Percentiles rank a stretch among this genome's conserved stretches.
Conservation (phyloP, 2,329 filamentous ascomycete species). For the Trichoderma koningiopsis region DNA sequence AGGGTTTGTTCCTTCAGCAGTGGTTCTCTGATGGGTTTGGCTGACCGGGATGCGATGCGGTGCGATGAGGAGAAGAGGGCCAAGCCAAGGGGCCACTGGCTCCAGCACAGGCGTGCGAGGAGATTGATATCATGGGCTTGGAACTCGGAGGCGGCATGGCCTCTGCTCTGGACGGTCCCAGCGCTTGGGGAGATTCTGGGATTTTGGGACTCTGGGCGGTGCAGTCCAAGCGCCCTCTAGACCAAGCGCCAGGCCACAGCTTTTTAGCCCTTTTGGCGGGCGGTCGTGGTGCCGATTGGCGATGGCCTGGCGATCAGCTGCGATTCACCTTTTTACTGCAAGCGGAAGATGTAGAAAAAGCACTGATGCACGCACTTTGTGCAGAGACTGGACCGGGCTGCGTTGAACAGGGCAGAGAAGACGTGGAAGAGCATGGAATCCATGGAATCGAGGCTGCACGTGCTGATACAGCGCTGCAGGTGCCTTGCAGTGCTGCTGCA, state of each 20-base stretch:
- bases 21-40: not conserved
- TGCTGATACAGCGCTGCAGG: not conserved
- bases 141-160: not conserved
- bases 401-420: not conserved
- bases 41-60: not conserved
- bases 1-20: not conserved
- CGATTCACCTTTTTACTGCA: slow-evolving; percentile 6
- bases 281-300: slow-evolving; percentile 25
- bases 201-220: not conserved
- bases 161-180: slow-evolving; percentile 16
- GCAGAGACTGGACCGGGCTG: not conserved
- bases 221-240: slow-evolving; percentile 18
- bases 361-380: not conserved
- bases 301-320: slow-evolving; percentile 21
- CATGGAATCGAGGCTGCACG: not conserved
- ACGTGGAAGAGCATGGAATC: not conserved
- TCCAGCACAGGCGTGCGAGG: not conserved
- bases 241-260: slow-evolving; percentile 12
- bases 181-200: not conserved
- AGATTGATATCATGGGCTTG: no score
- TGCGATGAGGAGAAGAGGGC: no score
- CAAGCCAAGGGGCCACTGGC: not conserved
- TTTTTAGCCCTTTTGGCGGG: slow-evolving; percentile 14
- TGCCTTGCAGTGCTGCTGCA: not conserved
- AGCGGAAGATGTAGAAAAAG: slow-evolving; percentile 2